Base-by-base conservation (phyloP, 2,329 filamentous ascomycete genomes). In the Penicillium sp. region DNA sequence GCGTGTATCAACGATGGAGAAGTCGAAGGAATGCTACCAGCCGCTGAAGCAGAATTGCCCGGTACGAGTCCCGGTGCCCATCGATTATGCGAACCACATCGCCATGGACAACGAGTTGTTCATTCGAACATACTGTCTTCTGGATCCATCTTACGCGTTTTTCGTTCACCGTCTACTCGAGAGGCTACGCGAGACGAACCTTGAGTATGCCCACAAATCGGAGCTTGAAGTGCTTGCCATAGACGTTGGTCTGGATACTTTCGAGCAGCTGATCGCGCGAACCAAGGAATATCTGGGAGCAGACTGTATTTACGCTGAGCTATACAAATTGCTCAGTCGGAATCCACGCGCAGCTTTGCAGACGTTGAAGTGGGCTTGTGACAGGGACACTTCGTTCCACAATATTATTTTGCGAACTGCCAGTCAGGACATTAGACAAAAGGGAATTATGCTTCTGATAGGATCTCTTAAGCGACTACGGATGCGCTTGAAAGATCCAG, bases 91-190 rank as follows among this genome's bases (percentile, higher is more conserved):
- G 44, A 75, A 79, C 44, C 80, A 85, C 55, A 90, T 96, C 55
- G 79, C 83, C 11, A 76, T 80, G 56, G 87, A 93, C 50, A 97
- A 97, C 64, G 86, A 89, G 59, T 64, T 84, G 2, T 83, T 91
- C 24, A 81, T 96, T 47, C 85, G 89, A 52, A 86, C 89, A 19
- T 92, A 96, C 68, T 93, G 89, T 70, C 80, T 96, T 24, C 90
- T 89, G 66, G 92, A 96, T 66, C 84, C 85, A 1, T 81, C 81
- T 31, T 90, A 96, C 67, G 80, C 86, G 2, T 75, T 77, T 1
- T 91, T 96, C 63, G 82, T 92, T 16, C 79, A 82, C 35, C 80
- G 81, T 53, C 78, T 91, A 37, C 81, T 95, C 29, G 74, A 78
- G 8, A 82, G 84, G 39, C 76, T 87, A 49, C 84, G 80, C 48